phyloP scores from a whole-genome alignment of 2,329 filamentous ascomycete species.

The Fusarium sororula region DNA sequence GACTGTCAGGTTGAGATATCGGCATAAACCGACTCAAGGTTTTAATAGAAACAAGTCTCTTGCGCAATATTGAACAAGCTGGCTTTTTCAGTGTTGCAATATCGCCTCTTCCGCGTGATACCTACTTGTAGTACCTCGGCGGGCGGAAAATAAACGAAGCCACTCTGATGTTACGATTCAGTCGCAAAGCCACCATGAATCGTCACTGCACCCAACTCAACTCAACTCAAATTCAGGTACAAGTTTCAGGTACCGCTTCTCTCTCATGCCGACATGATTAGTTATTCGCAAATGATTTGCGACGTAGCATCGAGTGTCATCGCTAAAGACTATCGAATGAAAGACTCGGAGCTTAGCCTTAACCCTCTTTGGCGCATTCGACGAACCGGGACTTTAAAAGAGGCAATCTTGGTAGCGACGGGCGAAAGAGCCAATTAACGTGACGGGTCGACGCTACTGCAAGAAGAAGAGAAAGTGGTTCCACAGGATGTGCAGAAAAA shows the following conservation, averaged over 20 bases:
- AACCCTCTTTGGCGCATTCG: not conserved
- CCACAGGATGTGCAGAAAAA: slow-evolving; percentile 7
- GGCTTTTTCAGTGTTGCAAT: not conserved
- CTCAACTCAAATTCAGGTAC: not conserved
- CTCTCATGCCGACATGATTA: not conserved
- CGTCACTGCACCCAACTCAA: not conserved
- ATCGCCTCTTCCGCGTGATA: not conserved
- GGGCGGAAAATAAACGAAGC: not conserved
- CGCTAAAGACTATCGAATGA: not conserved
- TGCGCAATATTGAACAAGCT: not conserved
- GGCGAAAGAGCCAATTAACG: slow-evolving; percentile 16
- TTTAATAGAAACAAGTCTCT: not conserved
- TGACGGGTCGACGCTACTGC: not conserved
- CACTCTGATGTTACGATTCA: not conserved
- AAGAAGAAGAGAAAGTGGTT: not conserved
- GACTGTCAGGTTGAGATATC: not conserved
- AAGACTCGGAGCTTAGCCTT: slow-evolving; percentile 3
- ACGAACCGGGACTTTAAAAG: not conserved
- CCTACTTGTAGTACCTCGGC: not conserved
- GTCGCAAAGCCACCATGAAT: not conserved
- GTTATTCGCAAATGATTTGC: not conserved
- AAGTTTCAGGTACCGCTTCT: not conserved
- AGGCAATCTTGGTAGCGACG: slow-evolving; percentile 6
- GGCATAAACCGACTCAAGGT: not conserved
- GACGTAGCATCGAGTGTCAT: slow-evolving; percentile 4